Conservation (phyloP, 2,329 filamentous ascomycete genomes). For the Endocalyx cinctus region DNA sequence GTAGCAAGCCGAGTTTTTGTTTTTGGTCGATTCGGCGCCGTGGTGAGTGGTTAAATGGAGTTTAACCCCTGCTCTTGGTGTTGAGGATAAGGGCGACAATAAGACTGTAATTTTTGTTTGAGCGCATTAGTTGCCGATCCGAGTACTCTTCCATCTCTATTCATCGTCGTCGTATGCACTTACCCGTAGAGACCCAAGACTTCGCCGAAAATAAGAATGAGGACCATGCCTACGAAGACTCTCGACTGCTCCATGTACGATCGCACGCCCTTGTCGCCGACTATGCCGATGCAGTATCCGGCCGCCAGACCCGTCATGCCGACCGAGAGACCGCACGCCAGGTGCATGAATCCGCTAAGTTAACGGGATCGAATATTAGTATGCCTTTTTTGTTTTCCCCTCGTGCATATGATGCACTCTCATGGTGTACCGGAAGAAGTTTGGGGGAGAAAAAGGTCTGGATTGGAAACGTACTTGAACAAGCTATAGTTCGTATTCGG, state of each 20-base stretch:
- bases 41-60: too few species aligned
- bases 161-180: slow-evolving; percentile 25
- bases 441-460: background rate
- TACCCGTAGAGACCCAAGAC: slow-evolving; percentile 96
- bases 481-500: slow-evolving; percentile 68
- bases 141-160: too few species aligned
- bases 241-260: slow-evolving; percentile 95
- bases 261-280: slow-evolving; percentile 90
- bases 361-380: slow-evolving; percentile 9
- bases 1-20: too few species aligned
- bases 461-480: slow-evolving; percentile 60
- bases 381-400: too few species aligned
- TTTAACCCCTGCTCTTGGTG: slow-evolving; percentile 68
- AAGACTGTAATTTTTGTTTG: slow-evolving; percentile 50
- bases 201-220: slow-evolving; percentile 98
- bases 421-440: too few species aligned
- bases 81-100: slow-evolving; percentile 93
- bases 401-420: too few species aligned
- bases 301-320: slow-evolving; percentile 90
- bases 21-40: too few species aligned
- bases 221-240: slow-evolving; percentile 96
- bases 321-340: slow-evolving; percentile 84
- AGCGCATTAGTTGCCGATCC: slow-evolving; percentile 20
- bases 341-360: slow-evolving; percentile 80
- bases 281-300: slow-evolving; percentile 92